Evolutionary conservation across 371 early-diverging fungal genomes (phyloP).

Genomic region (Fennellomyces sp.): DNA sequence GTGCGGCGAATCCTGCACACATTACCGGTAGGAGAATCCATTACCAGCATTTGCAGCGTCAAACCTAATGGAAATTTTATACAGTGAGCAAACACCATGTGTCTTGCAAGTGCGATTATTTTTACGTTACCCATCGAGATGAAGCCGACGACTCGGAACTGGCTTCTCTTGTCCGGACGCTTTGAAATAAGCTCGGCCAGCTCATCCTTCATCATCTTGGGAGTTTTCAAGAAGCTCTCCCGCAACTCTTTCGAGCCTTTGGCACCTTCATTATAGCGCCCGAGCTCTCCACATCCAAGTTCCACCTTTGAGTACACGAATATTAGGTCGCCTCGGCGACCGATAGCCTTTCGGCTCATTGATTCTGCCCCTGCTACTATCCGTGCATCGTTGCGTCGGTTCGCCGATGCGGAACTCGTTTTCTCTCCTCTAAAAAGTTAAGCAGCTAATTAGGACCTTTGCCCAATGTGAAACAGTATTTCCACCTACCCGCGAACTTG

Average conservation of each 20-base stretch:
- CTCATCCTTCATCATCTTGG: conserved; percentile 8
- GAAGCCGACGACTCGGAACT: not conserved
- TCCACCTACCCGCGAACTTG: not conserved
- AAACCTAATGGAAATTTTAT: conserved; percentile 2
- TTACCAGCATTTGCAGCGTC: not conserved
- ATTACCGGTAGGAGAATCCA: conserved; percentile 6
- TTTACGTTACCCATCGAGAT: conserved; percentile 1
- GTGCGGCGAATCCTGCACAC: conserved; percentile 3
- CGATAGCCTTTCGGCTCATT: not conserved
- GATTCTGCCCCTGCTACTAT: not conserved
- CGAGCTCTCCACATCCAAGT: conserved; percentile 6
- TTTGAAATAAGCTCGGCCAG: not conserved
- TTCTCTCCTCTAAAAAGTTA: conserved; percentile 2
- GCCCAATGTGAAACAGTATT: not conserved
- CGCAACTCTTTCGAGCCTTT: conserved; percentile 8
- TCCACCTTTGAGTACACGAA: not conserved
- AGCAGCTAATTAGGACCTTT: not conserved
- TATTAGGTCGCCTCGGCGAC: not conserved
- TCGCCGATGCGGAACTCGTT: not conserved
- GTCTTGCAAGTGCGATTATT: not conserved
- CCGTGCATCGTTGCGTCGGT: not conserved
- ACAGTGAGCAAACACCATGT: not conserved
- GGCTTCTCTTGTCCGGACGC: not conserved
- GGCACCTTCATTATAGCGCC: not conserved
- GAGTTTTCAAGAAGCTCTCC: not conserved